Evolutionary conservation across 2,329 filamentous ascomycete species (phyloP).

Genomic region (Hypoxylon sp.): DNA sequence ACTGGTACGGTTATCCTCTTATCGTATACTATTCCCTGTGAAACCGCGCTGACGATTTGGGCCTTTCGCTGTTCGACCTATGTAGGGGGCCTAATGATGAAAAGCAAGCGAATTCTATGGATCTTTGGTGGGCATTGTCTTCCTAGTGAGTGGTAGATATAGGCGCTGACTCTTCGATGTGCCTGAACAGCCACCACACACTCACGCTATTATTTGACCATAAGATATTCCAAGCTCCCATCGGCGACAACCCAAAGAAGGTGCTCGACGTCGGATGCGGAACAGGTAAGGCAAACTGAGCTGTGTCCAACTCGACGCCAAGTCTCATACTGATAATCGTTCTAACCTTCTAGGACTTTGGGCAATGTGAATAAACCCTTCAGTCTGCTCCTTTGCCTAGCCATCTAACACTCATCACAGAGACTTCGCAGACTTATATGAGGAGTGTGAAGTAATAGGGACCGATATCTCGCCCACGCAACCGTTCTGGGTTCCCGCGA

Average conservation of each 20-base stretch:
- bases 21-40: not conserved
- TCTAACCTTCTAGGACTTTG: constrained; percentile 28
- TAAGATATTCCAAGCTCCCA: constrained; percentile 42
- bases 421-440: constrained; percentile 41
- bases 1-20: constrained; percentile 26
- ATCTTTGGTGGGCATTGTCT: constrained; percentile 26
- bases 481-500: constrained; percentile 39
- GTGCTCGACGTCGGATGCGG: constrained; percentile 45
- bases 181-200: constrained; percentile 38
- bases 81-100: constrained; percentile 37
- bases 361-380: constrained; percentile 33
- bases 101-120: constrained; percentile 33
- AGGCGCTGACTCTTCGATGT: constrained; percentile 2
- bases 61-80: not conserved
- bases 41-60: not conserved
- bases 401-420: constrained; percentile 17
- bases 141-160: too few species aligned
- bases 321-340: not conserved
- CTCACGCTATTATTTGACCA: constrained; percentile 36
- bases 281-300: constrained; percentile 38
- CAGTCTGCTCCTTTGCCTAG: not conserved
- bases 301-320: not conserved
- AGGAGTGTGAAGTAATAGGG: constrained; percentile 44
- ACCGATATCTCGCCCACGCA: constrained; percentile 47
- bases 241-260: constrained; percentile 33